phyloP scores from a whole-genome alignment of 108 stramenopile genomes.

The Discostella stelligeroides region DNA sequence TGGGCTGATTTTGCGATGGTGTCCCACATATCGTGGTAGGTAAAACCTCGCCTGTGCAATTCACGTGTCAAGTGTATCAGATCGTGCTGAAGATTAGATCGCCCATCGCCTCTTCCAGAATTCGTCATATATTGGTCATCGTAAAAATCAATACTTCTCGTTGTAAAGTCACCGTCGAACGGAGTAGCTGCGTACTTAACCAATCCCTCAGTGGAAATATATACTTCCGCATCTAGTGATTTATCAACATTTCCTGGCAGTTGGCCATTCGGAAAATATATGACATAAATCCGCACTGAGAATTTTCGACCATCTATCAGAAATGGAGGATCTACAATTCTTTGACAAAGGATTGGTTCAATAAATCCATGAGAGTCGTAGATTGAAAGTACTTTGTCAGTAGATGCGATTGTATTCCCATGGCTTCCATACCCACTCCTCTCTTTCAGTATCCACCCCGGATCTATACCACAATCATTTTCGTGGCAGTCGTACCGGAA shows the following conservation, averaged over 20 bases:
- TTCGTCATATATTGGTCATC: conserved; percentile 74
- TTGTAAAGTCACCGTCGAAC: conserved; percentile 8
- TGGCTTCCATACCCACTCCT: conserved; percentile 78
- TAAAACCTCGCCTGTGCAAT: conserved; percentile 27
- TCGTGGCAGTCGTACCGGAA: conserved; percentile 25
- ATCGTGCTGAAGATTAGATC: conserved; percentile 53
- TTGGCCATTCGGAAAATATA: conserved; percentile 56
- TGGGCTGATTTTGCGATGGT: conserved; percentile 10
- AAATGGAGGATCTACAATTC: conserved; percentile 68
- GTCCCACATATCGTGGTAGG: conserved; percentile 33
- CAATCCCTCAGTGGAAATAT: conserved; percentile 59
- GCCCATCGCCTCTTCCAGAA: conserved; percentile 62
- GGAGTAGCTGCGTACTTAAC: conserved; percentile 65
- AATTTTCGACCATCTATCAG: conserved; percentile 60
- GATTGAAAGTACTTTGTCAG: conserved; percentile 27
- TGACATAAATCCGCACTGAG: conserved; percentile 74
- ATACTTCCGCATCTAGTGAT: conserved; percentile 30
- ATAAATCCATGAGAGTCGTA: background rate
- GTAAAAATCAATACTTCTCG: background rate
- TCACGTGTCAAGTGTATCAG: conserved; percentile 45
- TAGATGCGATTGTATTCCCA: conserved; percentile 64
- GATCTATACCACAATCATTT: background rate
- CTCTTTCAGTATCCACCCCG: conserved; percentile 66
- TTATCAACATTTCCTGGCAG: conserved; percentile 7
- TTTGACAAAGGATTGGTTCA: conserved; percentile 58